Percentiles rank a stretch among this genome's conserved stretches.
Conservation (phyloP, 2,329 filamentous ascomycete genomes). For the Tolypocladium cylindrosporum region DNA sequence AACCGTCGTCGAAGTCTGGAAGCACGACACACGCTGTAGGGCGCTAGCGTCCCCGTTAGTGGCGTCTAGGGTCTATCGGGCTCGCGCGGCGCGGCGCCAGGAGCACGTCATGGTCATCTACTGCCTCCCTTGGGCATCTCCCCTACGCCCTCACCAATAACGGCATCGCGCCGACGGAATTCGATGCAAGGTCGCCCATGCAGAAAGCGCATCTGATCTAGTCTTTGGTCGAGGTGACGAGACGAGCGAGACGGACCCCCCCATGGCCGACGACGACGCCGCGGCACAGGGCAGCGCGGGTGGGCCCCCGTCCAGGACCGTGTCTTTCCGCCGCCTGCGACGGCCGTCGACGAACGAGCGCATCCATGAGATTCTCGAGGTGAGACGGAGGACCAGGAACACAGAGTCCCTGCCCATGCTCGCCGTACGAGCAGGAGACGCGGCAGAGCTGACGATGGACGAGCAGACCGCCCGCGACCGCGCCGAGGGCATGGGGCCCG, state of each 20-base stretch:
- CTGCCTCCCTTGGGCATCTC: neutral
- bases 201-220: neutral
- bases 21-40: neutral
- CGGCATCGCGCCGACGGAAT: neutral
- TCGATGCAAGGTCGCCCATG: neutral
- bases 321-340: slow-evolving; percentile 10
- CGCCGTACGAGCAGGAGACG: neutral
- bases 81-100: neutral
- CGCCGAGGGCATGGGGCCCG: slow-evolving; percentile 27
- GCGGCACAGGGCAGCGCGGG: neutral
- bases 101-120: slow-evolving; percentile 1
- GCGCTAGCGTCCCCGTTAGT: neutral
- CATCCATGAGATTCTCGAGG: slow-evolving; percentile 36
- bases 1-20: neutral
- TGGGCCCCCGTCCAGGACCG: neutral
- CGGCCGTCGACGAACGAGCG: slow-evolving; percentile 27
- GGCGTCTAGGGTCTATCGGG: neutral
- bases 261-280: neutral
- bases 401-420: neutral
- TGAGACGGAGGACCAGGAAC: slow-evolving; percentile 13
- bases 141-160: neutral
- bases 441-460: neutral
- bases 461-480: slow-evolving; percentile 31
- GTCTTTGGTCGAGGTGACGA: neutral
- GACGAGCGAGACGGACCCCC: neutral